Percentiles rank a stretch among this genome's conserved stretches.
Evolutionary conservation across 305 asterid genomes (phyloP).

Genomic region (Andrographis paniculata): DNA sequence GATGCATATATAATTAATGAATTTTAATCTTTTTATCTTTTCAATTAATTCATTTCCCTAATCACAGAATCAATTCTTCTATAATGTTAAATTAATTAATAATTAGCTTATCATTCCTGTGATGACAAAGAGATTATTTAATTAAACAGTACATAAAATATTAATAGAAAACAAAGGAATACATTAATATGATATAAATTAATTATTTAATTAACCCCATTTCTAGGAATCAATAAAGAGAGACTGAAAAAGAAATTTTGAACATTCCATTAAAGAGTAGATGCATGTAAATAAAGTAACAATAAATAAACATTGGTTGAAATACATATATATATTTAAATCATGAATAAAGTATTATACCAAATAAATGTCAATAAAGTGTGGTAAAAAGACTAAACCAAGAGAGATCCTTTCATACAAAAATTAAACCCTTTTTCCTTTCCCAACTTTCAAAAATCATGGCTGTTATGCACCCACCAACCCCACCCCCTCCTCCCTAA

Average conservation of each 20-base stretch:
- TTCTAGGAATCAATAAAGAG: constrained; percentile 16
- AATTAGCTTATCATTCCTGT: no score
- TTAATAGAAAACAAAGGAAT: no score
- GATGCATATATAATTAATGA: no score
- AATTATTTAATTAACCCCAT: constrained; percentile 22
- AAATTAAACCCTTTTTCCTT: constrained; percentile 33
- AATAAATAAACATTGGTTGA: no score
- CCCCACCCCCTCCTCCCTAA: constrained; percentile 39
- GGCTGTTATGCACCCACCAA: constrained; percentile 62
- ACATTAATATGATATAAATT: no score
- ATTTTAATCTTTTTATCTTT: no score
- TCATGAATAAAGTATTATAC: constrained; percentile 46
- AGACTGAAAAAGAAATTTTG: constrained; percentile 29
- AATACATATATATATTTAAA: constrained; percentile 21
- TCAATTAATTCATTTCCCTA: no score
- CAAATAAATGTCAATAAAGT: constrained; percentile 61
- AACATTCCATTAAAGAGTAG: constrained; percentile 45
- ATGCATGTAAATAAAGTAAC: constrained; percentile 11
- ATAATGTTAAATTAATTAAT: no score
- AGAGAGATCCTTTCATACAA: constrained; percentile 25
- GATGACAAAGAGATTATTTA: no score
- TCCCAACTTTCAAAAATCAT: constrained; percentile 47
- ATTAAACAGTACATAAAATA: no score
- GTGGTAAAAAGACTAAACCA: constrained; percentile 43
- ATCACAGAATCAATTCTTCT: no score